phyloP scores from a whole-genome alignment of 345 rosid genomes.

The Pelargonium nanum region DNA sequence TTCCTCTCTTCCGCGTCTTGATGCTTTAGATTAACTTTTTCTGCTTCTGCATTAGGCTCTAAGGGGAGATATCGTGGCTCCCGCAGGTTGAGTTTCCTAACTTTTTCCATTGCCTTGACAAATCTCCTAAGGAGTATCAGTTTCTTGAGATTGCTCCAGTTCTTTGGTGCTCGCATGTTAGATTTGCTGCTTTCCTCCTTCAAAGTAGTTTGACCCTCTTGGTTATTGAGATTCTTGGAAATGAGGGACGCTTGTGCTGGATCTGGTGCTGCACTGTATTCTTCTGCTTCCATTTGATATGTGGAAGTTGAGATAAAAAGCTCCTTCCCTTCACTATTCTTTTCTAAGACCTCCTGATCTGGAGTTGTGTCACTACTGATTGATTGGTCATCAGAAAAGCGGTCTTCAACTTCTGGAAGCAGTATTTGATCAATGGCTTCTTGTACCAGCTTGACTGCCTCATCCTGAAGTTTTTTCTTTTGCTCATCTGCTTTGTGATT shows the following conservation, averaged over 20 bases:
- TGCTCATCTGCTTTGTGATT: conserved; percentile 17
- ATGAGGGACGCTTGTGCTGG: conserved; percentile 8
- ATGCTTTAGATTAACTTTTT: conserved; percentile 58
- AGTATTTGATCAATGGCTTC: conserved; percentile 79
- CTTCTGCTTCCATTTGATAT: conserved; percentile 11
- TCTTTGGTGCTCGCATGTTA: conserved; percentile 27
- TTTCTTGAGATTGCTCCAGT: conserved; percentile 78
- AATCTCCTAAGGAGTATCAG: conserved; percentile 59
- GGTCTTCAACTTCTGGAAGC: conserved; percentile 42
- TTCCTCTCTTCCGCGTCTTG: conserved; percentile 50
- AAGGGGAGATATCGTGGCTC: conserved; percentile 38
- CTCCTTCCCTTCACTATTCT: conserved; percentile 13
- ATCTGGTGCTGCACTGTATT: conserved; percentile 4
- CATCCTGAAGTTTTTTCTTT: conserved; percentile 32
- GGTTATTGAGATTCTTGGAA: conserved; percentile 4
- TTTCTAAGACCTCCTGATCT: conserved; percentile 18
- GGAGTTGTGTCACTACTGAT: conserved; percentile 10
- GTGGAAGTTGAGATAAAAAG: conserved; percentile 10
- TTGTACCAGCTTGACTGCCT: conserved; percentile 75
- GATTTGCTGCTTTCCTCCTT: conserved; percentile 17
- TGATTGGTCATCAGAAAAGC: conserved; percentile 24
- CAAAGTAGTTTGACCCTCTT: conserved; percentile 11
- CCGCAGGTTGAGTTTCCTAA: conserved; percentile 39
- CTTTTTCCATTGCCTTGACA: conserved; percentile 66
- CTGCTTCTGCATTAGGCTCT: conserved; percentile 36